A percentile compares a stretch with the other conserved stretches of the same genome.
Conservation (phyloP, 139 green algal genomes). For the Coelastrella sp. region DNA sequence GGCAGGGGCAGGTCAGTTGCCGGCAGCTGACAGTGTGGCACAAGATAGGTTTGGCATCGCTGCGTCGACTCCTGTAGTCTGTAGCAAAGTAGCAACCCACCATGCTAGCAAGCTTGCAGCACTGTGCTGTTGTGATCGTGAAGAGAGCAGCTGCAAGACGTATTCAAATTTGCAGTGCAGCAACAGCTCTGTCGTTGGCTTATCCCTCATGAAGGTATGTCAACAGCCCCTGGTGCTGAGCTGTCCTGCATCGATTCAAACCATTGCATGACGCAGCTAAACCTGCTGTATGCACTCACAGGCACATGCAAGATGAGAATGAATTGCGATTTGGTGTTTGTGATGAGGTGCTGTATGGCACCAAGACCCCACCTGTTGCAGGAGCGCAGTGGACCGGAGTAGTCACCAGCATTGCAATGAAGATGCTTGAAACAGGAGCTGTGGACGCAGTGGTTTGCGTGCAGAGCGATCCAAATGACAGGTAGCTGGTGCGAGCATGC, state of each 20-base stretch:
- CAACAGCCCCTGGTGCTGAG: no score
- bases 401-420: slow-evolving; percentile 52
- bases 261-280: no score
- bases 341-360: slow-evolving; percentile 79
- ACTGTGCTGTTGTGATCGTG: no score
- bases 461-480: slow-evolving; percentile 85
- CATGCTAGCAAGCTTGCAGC: no score
- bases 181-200: no score
- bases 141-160: neutral
- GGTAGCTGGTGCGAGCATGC: slow-evolving; percentile 53
- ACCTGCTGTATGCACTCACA: neutral
- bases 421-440: slow-evolving; percentile 84
- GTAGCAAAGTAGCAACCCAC: no score
- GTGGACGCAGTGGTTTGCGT: slow-evolving; percentile 98
- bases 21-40: neutral
- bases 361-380: slow-evolving; percentile 68
- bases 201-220: no score
- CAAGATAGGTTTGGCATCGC: no score
- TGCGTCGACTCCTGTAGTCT: no score
- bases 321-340: slow-evolving; percentile 87
- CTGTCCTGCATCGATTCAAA: no score
- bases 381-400: slow-evolving; percentile 96
- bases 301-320: slow-evolving; percentile 61
- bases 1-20: slow-evolving; percentile 50
- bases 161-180: no score